phyloP scores from a whole-genome alignment of 345 rosid genomes.

The Euphorbia lathyris region DNA sequence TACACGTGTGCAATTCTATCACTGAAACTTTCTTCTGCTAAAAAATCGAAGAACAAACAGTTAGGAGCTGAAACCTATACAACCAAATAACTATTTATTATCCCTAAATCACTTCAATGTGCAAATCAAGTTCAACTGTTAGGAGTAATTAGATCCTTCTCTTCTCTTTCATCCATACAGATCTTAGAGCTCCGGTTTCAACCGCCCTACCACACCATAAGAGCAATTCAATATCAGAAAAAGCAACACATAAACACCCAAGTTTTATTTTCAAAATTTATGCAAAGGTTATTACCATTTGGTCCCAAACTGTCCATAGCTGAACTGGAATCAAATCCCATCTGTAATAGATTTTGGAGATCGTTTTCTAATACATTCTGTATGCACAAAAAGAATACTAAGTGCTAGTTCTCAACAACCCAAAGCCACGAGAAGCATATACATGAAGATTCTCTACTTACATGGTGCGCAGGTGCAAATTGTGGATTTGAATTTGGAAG shows the following conservation, averaged over 20 bases:
- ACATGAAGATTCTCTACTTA: slow-evolving; percentile 18
- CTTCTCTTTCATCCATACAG: slow-evolving; percentile 13
- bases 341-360: slow-evolving; percentile 65
- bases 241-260: not conserved
- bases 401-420: slow-evolving; percentile 1
- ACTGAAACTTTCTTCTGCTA: slow-evolving; percentile 42
- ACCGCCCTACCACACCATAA: slow-evolving; percentile 39
- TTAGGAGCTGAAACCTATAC: slow-evolving; percentile 54
- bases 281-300: slow-evolving; percentile 39
- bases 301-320: slow-evolving; percentile 54
- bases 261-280: not conserved
- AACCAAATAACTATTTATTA: slow-evolving; percentile 23
- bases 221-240: not conserved
- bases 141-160: slow-evolving; percentile 15
- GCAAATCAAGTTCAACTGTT: slow-evolving; percentile 36
- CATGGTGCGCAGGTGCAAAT: slow-evolving; percentile 62
- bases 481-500: slow-evolving; percentile 50
- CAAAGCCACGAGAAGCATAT: not conserved
- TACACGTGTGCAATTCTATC: slow-evolving; percentile 36
- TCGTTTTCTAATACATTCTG: slow-evolving; percentile 66
- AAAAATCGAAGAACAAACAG: slow-evolving; percentile 49
- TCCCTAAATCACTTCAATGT: slow-evolving; percentile 23
- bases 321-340: slow-evolving; percentile 69
- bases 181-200: slow-evolving; percentile 67
- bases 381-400: slow-evolving; percentile 1